phyloP scores from a whole-genome alignment of 192 early-diverging fungal genomes.

The Dimargaris verticillata region DNA sequence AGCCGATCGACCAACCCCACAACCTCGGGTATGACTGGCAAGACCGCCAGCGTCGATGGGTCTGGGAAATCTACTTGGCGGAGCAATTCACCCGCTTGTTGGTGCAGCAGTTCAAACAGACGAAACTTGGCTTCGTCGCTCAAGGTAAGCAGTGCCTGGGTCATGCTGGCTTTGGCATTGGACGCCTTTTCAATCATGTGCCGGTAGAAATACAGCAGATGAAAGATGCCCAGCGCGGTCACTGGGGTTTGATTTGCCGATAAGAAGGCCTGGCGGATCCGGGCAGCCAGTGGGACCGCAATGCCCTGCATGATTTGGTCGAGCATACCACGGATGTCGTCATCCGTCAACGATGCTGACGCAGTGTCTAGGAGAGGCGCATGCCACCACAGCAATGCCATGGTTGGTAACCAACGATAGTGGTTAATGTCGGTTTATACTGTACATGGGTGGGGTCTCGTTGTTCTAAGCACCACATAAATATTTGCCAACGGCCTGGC shows the following conservation, averaged over 20 bases:
- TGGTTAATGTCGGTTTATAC: not conserved
- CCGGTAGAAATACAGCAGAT: conserved; percentile 2
- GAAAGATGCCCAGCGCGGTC: not conserved
- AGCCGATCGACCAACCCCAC: not conserved
- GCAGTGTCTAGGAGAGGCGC: too few relatives aligned
- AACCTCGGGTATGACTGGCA: not conserved
- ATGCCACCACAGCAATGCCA: too few relatives aligned
- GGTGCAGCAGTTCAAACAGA: not conserved
- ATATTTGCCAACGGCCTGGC: not conserved
- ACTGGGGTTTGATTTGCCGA: too few relatives aligned
- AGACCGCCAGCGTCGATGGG: not conserved
- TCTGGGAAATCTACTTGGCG: not conserved
- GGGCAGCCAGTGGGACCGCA: not conserved
- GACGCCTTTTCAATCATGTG: conserved; percentile 4
- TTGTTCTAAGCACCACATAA: not conserved
- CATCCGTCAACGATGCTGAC: too few relatives aligned
- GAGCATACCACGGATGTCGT: not conserved
- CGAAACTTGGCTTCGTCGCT: not conserved
- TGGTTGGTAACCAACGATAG: too few relatives aligned
- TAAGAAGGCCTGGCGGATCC: not conserved
- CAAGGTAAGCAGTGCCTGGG: not conserved
- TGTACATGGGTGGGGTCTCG: not conserved
- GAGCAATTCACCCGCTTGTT: not conserved
- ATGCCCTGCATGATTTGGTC: not conserved
- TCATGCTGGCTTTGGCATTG: not conserved